Evolutionary conservation across 2,329 filamentous ascomycete species (phyloP).

Genomic region (Neoscytalidium dimidiatum): DNA sequence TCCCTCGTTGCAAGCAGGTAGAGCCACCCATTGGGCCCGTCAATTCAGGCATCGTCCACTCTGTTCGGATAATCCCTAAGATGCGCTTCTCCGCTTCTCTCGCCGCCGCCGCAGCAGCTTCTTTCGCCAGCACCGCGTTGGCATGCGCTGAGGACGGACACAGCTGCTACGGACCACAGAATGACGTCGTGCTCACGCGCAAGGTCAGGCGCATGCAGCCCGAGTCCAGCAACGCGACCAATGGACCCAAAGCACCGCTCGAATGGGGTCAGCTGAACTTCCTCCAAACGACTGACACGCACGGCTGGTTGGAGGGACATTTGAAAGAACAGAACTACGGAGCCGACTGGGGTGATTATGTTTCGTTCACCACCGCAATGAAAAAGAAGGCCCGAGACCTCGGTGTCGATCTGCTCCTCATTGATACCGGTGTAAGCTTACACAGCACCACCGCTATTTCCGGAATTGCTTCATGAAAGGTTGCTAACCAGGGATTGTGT

Average conservation of each 20-base stretch:
- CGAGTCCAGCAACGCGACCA: conserved; percentile 43
- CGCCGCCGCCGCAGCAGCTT: background rate
- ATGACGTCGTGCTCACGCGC: conserved; percentile 43
- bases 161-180: conserved; percentile 42
- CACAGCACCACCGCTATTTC: background rate
- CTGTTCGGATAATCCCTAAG: background rate
- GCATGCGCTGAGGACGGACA: conserved; percentile 37
- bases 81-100: conserved; percentile 12
- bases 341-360: conserved; percentile 68
- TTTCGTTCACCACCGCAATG: conserved; percentile 62
- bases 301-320: conserved; percentile 63
- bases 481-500: background rate
- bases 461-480: too few species aligned
- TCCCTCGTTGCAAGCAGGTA: background rate
- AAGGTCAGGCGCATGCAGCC: conserved; percentile 48
- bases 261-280: conserved; percentile 70
- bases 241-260: conserved; percentile 42
- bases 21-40: background rate
- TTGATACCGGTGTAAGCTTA: conserved; percentile 56
- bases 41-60: too few species aligned
- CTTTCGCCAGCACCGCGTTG: conserved; percentile 6
- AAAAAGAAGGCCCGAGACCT: conserved; percentile 58
- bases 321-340: conserved; percentile 65
- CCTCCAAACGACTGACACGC: conserved; percentile 64
- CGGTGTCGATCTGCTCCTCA: conserved; percentile 60